Conservation (phyloP, 1,284 basidiomycete genomes). For the Boletus calvinii region DNA sequence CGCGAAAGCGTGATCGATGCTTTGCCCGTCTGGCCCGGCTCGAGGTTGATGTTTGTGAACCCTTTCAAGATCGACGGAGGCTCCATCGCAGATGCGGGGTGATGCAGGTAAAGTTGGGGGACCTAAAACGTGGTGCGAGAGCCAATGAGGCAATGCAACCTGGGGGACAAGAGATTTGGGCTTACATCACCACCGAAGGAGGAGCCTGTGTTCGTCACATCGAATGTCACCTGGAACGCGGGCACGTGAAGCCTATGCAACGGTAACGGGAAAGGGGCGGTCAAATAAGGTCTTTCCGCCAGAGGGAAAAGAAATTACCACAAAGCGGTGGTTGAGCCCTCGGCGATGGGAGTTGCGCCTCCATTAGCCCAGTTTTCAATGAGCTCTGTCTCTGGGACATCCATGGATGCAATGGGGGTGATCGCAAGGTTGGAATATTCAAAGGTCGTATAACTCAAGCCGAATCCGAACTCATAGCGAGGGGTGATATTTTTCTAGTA, state of each 20-base stretch:
- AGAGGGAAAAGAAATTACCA: slow-evolving; percentile 27
- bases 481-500: slow-evolving; percentile 47
- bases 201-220: slow-evolving; percentile 56
- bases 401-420: slow-evolving; percentile 34
- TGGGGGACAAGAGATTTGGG: neutral
- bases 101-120: slow-evolving; percentile 66
- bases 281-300: neutral
- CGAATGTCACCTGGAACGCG: slow-evolving; percentile 56
- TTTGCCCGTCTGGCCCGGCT: slow-evolving; percentile 44
- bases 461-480: slow-evolving; percentile 62
- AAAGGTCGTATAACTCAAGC: slow-evolving; percentile 80
- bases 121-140: slow-evolving; percentile 36
- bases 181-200: slow-evolving; percentile 54
- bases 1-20: slow-evolving; percentile 61
- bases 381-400: slow-evolving; percentile 38
- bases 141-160: neutral
- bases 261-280: neutral
- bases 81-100: slow-evolving; percentile 53
- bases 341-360: slow-evolving; percentile 38
- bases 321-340: slow-evolving; percentile 32
- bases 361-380: slow-evolving; percentile 57
- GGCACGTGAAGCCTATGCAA: slow-evolving; percentile 59
- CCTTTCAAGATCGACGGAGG: slow-evolving; percentile 65
- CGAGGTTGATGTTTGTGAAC: slow-evolving; percentile 57
- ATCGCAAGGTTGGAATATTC: slow-evolving; percentile 58